These are phyloP conservation scores for Astraeus odoratus DNA, from an alignment of 768 basidiomycete genomes.

Conservation along the genomic window DNA sequence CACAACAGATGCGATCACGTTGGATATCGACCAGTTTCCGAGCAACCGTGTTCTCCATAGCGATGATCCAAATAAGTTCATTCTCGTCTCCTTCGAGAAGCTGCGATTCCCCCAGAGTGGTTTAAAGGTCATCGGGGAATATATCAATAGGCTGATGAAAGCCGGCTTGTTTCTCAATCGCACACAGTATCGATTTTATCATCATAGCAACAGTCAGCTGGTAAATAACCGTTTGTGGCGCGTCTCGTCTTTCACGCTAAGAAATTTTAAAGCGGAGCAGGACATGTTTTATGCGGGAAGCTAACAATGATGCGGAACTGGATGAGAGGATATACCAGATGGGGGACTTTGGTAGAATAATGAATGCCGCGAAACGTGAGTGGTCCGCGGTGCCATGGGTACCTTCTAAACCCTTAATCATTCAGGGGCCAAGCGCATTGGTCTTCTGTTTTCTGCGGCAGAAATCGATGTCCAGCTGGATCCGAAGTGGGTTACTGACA, in stretches of 20 bases:
- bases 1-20: slow-evolving; percentile 40
- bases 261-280: slow-evolving; percentile 40
- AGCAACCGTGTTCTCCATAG: slow-evolving; percentile 52
- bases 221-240: slow-evolving; percentile 26
- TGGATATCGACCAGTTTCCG: slow-evolving; percentile 43
- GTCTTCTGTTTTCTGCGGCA: slow-evolving; percentile 58
- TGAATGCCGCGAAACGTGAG: slow-evolving; percentile 59
- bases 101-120: slow-evolving; percentile 51
- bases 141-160: slow-evolving; percentile 48
- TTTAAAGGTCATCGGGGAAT: slow-evolving; percentile 43
- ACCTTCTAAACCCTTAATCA: not conserved
- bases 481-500: slow-evolving; percentile 44
- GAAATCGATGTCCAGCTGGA: slow-evolving; percentile 51
- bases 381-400: slow-evolving; percentile 1
- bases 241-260: not conserved
- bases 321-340: slow-evolving; percentile 49
- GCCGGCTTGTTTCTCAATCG: slow-evolving; percentile 51
- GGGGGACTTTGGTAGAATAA: slow-evolving; percentile 55
- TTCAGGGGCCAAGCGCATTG: slow-evolving; percentile 62
- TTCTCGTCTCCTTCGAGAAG: slow-evolving; percentile 45
- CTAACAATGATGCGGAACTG: slow-evolving; percentile 47
- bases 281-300: slow-evolving; percentile 57
- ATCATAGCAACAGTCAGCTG: slow-evolving; percentile 66
- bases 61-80: slow-evolving; percentile 52
- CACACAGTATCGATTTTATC: slow-evolving; percentile 60